Percentiles rank a stretch among this genome's conserved stretches.
phyloP scores from a whole-genome alignment of 345 rosid genomes.

The Salix arbutifolia region DNA sequence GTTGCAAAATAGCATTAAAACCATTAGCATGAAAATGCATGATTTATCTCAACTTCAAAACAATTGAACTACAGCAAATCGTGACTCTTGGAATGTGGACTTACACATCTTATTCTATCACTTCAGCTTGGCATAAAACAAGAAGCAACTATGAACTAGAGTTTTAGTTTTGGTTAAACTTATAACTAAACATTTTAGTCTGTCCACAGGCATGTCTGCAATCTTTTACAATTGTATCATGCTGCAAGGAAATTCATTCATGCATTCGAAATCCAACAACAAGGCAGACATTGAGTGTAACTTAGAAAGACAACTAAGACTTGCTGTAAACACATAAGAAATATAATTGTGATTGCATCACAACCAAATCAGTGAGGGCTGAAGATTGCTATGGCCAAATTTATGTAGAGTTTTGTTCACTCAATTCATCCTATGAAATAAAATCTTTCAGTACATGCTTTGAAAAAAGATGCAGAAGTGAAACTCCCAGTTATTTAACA shows the following conservation, averaged over 20 bases:
- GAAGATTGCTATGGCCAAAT: not conserved
- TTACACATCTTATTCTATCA: not conserved
- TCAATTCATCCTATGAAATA: not conserved
- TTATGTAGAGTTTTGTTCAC: not conserved
- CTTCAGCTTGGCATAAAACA: not conserved
- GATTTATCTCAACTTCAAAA: conserved; percentile 9
- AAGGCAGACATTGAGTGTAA: not conserved
- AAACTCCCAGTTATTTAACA: conserved; percentile 4
- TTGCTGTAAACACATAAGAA: not conserved
- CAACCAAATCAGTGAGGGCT: not conserved
- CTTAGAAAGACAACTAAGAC: not conserved
- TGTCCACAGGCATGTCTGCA: not conserved
- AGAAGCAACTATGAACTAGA: not conserved
- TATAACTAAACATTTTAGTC: not conserved
- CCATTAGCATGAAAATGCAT: conserved; percentile 7
- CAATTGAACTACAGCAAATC: not conserved
- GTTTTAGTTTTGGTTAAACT: not conserved
- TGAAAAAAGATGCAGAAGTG: not conserved
- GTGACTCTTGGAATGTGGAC: not conserved
- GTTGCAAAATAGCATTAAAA: conserved; percentile 22
- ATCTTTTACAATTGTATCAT: not conserved
- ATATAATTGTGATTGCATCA: not conserved
- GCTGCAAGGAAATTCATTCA: not conserved
- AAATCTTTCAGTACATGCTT: not conserved
- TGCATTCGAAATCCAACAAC: not conserved